phyloP scores from a whole-genome alignment of 345 rosid species.

The Pistacia atlantica region DNA sequence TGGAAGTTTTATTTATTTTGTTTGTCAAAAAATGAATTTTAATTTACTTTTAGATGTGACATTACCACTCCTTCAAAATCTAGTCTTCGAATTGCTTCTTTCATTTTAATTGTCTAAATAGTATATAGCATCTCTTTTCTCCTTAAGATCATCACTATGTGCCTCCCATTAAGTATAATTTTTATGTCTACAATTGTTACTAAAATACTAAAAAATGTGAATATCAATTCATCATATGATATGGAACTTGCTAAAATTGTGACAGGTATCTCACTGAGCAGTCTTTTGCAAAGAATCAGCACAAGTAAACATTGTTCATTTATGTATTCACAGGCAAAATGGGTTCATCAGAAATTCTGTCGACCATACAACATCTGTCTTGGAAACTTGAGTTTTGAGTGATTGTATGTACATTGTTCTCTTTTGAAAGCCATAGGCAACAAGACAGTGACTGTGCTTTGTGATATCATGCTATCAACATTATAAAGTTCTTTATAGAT shows the following conservation, averaged over 20 bases:
- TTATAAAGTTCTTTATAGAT: not conserved
- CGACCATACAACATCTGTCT: not conserved
- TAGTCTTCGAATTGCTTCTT: not conserved
- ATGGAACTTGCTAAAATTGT: conserved; percentile 8
- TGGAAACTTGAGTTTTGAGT: not conserved
- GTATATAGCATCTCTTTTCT: not conserved
- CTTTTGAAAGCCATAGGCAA: not conserved
- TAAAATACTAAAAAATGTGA: not conserved
- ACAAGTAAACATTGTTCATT: not conserved
- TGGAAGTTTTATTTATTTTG: not conserved
- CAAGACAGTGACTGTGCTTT: not conserved
- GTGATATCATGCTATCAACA: not conserved
- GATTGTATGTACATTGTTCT: not conserved
- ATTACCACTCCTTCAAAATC: too few relatives aligned
- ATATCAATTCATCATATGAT: not conserved
- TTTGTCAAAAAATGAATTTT: not conserved
- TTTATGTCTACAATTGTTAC: not conserved
- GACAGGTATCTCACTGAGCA: conserved; percentile 49
- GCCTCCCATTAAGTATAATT: not conserved
- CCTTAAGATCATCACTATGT: not conserved
- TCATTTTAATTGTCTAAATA: not conserved
- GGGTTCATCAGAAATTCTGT: not conserved
- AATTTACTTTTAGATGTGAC: not conserved
- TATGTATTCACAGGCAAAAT: not conserved
- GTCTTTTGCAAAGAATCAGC: conserved; percentile 29